Evolutionary conservation across 1,284 basidiomycete species (phyloP).

Genomic region (Ganoderma lucidum): DNA sequence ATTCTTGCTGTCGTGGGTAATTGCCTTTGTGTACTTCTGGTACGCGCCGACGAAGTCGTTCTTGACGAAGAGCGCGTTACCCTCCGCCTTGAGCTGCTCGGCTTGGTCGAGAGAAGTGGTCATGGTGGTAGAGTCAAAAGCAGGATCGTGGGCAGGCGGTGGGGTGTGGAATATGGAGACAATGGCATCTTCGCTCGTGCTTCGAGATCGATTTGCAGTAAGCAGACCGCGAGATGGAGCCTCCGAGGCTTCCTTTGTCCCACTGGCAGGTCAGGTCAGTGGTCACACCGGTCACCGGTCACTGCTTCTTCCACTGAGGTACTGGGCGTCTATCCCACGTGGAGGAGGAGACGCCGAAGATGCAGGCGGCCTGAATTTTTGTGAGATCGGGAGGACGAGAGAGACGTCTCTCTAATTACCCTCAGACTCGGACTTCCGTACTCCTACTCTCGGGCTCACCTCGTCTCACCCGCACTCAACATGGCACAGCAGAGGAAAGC

Average conservation of each 20-base stretch:
- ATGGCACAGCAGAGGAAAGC: constrained; percentile 72
- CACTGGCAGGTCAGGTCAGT: not conserved
- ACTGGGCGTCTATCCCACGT: not conserved
- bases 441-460: no score
- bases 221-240: not conserved
- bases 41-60: constrained; percentile 43
- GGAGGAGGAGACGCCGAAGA: not conserved
- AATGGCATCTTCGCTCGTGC: not conserved
- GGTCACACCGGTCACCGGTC: no score
- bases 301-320: not conserved
- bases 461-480: not conserved
- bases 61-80: constrained; percentile 45
- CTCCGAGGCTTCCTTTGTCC: not conserved
- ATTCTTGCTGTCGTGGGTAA: constrained; percentile 41
- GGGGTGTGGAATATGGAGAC: not conserved
- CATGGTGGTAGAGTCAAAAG: constrained; percentile 6
- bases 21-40: constrained; percentile 45
- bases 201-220: not conserved
- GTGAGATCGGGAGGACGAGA: not conserved
- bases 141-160: not conserved
- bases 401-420: not conserved
- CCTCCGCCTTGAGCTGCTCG: constrained; percentile 45
- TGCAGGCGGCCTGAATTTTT: constrained; percentile 4
- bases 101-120: constrained; percentile 8
- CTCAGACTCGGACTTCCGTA: not conserved